Percentiles rank a stretch among this genome's conserved stretches.
Conservation (phyloP, 139 green algal genomes). For the Chlamydomonas sp. region DNA sequence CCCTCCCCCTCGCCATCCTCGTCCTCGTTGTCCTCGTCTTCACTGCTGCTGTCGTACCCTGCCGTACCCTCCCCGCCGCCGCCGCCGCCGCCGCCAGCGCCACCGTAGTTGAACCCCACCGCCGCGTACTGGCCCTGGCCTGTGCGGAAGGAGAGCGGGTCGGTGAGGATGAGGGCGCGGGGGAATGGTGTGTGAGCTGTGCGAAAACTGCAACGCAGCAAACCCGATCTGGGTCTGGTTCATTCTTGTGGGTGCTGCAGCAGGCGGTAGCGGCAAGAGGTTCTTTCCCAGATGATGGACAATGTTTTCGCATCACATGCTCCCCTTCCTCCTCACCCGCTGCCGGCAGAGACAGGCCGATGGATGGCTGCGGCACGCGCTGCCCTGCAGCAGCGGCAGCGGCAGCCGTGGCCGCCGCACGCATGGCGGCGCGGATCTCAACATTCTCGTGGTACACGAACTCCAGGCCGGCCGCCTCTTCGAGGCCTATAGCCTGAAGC, state of each 20-base stretch:
- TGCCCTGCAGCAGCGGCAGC: constrained; percentile 31
- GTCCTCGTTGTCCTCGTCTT: background rate
- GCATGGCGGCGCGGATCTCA: constrained; percentile 56
- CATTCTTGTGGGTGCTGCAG: too few species aligned
- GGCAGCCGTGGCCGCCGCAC: constrained; percentile 48
- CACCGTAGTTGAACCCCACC: constrained; percentile 75
- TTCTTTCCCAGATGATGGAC: too few species aligned
- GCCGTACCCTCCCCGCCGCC: background rate
- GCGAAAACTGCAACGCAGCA: too few species aligned
- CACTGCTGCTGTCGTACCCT: constrained; percentile 17
- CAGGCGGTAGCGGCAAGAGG: too few species aligned
- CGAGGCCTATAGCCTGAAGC: constrained; percentile 52
- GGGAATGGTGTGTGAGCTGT: background rate
- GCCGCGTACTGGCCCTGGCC: constrained; percentile 64
- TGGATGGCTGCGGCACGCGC: constrained; percentile 10
- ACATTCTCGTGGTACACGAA: constrained; percentile 67
- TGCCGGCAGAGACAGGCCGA: background rate
- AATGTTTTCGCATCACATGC: background rate
- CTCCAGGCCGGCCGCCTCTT: constrained; percentile 52
- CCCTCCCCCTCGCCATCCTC: constrained; percentile 46
- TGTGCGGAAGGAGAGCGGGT: background rate
- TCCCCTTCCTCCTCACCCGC: background rate
- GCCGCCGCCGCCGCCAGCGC: background rate
- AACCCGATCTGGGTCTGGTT: too few species aligned
- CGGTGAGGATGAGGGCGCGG: too few species aligned